Percentiles rank a stretch among this genome's conserved stretches.
phyloP scores from a whole-genome alignment of 2,329 filamentous ascomycete species.

The Ascochyta koolunga region DNA sequence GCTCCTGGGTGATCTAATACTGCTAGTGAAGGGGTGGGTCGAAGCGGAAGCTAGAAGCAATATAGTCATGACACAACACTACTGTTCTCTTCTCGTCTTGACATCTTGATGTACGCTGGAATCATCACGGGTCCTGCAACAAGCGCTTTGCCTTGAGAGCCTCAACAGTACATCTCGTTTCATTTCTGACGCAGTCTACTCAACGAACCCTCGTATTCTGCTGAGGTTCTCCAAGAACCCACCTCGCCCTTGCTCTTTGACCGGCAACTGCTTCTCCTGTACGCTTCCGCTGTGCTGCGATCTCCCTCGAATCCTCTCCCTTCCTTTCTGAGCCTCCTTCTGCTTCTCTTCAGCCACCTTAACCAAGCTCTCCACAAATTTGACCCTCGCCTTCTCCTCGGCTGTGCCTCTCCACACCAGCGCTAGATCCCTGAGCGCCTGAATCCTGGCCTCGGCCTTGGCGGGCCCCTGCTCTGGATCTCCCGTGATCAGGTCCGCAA shows the following conservation, averaged over 20 bases:
- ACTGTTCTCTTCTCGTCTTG: background rate
- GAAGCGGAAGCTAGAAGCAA: constrained; percentile 8
- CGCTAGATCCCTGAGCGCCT: constrained; percentile 76
- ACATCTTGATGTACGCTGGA: background rate
- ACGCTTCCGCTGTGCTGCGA: constrained; percentile 33
- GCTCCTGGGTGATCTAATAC: constrained; percentile 24
- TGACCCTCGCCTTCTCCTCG: constrained; percentile 83
- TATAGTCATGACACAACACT: background rate
- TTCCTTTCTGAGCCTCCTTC: constrained; percentile 52
- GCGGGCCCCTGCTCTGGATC: constrained; percentile 66
- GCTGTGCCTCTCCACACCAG: constrained; percentile 94
- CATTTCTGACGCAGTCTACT: constrained; percentile 18
- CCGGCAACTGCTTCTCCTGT: constrained; percentile 19
- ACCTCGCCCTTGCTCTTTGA: constrained; percentile 34
- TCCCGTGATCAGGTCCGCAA: constrained; percentile 68
- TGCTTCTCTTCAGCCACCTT: constrained; percentile 80
- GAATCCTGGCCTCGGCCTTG: constrained; percentile 74
- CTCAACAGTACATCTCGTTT: background rate
- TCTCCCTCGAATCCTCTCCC: constrained; percentile 22
- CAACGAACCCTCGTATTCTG: constrained; percentile 45
- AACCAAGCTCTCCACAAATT: constrained; percentile 80
- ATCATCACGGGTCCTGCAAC: background rate
- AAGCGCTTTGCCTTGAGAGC: background rate
- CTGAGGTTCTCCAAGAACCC: constrained; percentile 49
- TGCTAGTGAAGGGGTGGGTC: constrained; percentile 23